Evolutionary conservation across 1,284 basidiomycete species (phyloP), one percentile per base, ranked within the genome.

Genomic region (Volvariella volvacea): DNA sequence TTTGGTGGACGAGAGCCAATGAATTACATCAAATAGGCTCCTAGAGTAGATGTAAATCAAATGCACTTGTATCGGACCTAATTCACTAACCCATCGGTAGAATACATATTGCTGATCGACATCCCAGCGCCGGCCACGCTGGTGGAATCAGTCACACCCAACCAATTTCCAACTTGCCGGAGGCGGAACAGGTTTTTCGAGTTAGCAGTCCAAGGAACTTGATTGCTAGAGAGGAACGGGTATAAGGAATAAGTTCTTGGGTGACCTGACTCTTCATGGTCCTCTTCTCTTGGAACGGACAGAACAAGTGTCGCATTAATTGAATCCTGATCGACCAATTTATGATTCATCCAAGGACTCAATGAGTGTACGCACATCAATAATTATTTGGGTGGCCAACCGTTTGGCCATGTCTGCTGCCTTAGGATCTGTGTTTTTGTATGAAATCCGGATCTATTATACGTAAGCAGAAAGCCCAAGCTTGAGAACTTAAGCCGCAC

Each of bases 141-240:
- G 45, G 20, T 62, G 63, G 22, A 80, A 64, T 12, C 25, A 6
- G 12, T 28, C 25, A 6, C 25, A 6, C 6, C 6, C 25, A 28
- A 28, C 78, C 78, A 83, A 52, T 81, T 73, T 14, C 70, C 71
- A 17, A 85, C 74, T 42, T 71, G 71, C 39, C 82, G 73, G 28
- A 83, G 55, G 42, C 85, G 70, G 53, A 82, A 83, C 25, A 71
- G 62, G 42, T 68, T 65, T 19, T 65, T 64, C 2, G 65, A 54
- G 34, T 62, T 64, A 49, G 71, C 62, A 22, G 63, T 70, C 68
- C 75, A 77, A 7, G 74, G 71, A 22, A 75, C 55, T 9, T 70
- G 53, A 12, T 67, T 70, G 17, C 73, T 65, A 2, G 74, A 64
- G 6, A 76, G 52, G 54, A 84, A 84, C 1, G 83, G 85, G 58